A percentile compares a stretch with the other conserved stretches of the same genome.
Evolutionary conservation across 768 basidiomycete genomes (phyloP).

Genomic region (Suillus clintonianus): DNA sequence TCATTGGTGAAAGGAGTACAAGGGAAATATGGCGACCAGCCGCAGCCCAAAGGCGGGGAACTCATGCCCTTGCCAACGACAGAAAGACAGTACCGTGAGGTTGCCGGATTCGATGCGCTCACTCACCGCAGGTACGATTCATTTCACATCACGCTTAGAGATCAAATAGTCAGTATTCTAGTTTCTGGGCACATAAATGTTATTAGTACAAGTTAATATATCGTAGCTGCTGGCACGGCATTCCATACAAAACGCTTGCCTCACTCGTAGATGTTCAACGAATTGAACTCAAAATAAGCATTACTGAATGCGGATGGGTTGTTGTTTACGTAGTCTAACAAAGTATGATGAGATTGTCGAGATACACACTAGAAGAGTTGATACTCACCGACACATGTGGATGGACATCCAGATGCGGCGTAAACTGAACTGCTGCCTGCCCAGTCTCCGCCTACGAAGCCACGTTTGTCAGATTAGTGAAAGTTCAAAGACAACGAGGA

Average conservation of each 20-base stretch:
- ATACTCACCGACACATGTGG: slow-evolving; percentile 26
- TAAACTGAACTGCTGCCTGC: slow-evolving; percentile 25
- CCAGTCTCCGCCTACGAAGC: slow-evolving; percentile 28
- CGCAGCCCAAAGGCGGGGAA: background rate
- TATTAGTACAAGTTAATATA: background rate
- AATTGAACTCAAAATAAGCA: slow-evolving; percentile 44
- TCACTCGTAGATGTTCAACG: slow-evolving; percentile 37
- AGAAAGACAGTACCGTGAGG: background rate
- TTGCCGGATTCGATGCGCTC: background rate
- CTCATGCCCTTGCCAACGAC: background rate
- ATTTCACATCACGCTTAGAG: background rate
- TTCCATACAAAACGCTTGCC: background rate
- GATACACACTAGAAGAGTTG: background rate
- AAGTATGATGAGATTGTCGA: background rate
- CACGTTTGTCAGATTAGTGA: background rate
- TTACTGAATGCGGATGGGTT: slow-evolving; percentile 34
- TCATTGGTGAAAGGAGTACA: background rate
- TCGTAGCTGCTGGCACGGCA: background rate
- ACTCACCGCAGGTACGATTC: background rate
- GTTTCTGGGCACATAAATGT: background rate
- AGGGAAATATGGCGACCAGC: background rate
- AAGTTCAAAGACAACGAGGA: slow-evolving; percentile 12
- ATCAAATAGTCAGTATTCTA: background rate
- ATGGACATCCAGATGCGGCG: slow-evolving; percentile 25
- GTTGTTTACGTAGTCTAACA: slow-evolving; percentile 34